Base-by-base conservation (phyloP, 2,329 filamentous ascomycete genomes). In the Xylogone sp. region DNA sequence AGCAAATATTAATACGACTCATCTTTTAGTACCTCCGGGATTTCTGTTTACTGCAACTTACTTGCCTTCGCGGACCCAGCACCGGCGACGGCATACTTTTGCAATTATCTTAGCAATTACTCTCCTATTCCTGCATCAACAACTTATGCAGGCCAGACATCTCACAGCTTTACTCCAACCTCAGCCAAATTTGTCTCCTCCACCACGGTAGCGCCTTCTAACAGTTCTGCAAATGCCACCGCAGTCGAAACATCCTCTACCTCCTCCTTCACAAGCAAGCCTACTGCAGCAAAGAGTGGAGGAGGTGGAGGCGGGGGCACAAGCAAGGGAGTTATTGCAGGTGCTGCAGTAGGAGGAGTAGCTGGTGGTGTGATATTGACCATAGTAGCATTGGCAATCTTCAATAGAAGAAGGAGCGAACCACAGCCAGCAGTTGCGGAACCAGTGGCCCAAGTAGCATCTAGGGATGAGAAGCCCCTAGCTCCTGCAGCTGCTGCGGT, bases 1-100 rank as follows among this genome's bases (percentile, higher is more conserved):
- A n/a, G n/a, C n/a, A n/a, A n/a, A n/a, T n/a, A n/a, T n/a, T n/a
- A n/a, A n/a, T n/a, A n/a, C n/a, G n/a, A n/a, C n/a, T n/a, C n/a
- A n/a, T n/a, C 12, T 16, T 16, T 39, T 45, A 59, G 57, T 27
- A 59, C 57, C 31, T 57, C 55, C 20, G 57, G 57, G 9, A 56
- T 59, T 21, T 57, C 56, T 42, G 19, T 56, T 24, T 59, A 50
- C 43, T 59, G 57, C 49, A 57, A 57, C 43, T 55, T 55, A 34
- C 34, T 59, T 21, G 31, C 42, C 19, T 56, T 57, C 43, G 9
- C 50, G 3, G 45, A 48, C 18, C 57, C 57, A 2, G 39, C 42
- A 5, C 6, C 34, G 34, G 47, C 56, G 29, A 51, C 51, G 9
- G 54, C 51, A n/a, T 42, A 55, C 21, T 59, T 54, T 45, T 58